Evolutionary conservation across 2,329 filamentous ascomycete genomes (phyloP).

Genomic region (Claviceps maximensis): DNA sequence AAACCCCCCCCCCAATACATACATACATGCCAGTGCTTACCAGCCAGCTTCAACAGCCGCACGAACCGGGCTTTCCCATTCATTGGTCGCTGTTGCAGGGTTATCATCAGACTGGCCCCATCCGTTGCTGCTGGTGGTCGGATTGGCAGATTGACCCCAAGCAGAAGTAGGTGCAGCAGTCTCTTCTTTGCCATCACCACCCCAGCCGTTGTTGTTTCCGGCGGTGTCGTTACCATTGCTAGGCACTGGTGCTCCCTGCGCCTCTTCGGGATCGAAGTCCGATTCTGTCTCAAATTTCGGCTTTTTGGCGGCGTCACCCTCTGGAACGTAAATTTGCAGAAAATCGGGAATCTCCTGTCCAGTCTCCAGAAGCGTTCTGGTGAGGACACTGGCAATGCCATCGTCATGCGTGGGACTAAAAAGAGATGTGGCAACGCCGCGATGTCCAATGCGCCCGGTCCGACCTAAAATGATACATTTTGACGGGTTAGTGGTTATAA

Average conservation of each 20-base stretch:
- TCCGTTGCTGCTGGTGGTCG: neutral
- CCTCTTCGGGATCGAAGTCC: slow-evolving; percentile 32
- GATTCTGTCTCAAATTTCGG: slow-evolving; percentile 44
- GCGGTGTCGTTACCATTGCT: slow-evolving; percentile 7
- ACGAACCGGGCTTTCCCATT: neutral
- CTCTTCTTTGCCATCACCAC: neutral
- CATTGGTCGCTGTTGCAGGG: neutral
- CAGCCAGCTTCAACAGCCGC: neutral
- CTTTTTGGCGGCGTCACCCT: slow-evolving; percentile 32
- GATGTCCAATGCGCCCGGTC: slow-evolving; percentile 84
- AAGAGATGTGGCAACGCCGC: slow-evolving; percentile 77
- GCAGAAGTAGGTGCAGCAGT: slow-evolving; percentile 6
- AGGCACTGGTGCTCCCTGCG: neutral
- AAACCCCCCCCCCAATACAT: neutral
- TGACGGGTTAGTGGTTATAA: neutral
- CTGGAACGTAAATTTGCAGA: slow-evolving; percentile 49
- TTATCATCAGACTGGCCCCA: neutral
- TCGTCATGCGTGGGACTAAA: slow-evolving; percentile 62
- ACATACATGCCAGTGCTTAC: neutral
- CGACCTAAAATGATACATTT: slow-evolving; percentile 44
- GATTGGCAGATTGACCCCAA: neutral
- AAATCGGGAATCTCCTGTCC: slow-evolving; percentile 74
- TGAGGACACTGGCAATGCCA: slow-evolving; percentile 57
- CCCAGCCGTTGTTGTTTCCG: slow-evolving; percentile 6
- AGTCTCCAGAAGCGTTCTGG: slow-evolving; percentile 70